Percentiles rank a stretch among this genome's conserved stretches.
phyloP scores from a whole-genome alignment of 495 filamentous ascomycete species.

The Durotheca rogersii region DNA sequence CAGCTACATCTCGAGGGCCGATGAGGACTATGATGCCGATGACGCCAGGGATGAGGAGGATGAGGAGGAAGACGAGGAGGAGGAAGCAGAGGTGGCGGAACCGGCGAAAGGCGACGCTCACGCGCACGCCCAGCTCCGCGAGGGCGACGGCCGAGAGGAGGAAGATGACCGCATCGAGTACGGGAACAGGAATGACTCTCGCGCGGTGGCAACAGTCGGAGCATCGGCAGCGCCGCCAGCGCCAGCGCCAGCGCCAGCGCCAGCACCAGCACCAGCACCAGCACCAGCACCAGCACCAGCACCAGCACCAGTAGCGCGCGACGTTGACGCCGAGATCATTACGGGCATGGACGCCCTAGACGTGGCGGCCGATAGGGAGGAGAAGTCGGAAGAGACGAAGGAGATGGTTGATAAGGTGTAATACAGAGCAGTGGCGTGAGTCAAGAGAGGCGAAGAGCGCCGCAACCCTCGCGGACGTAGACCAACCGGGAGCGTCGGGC shows the following conservation, averaged over 20 bases:
- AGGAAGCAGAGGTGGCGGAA: no score
- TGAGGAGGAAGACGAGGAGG: no score
- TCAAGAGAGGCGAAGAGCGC: no score
- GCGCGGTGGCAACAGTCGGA: constrained; percentile 9
- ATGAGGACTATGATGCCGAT: neutral
- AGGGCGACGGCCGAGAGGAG: constrained; percentile 37
- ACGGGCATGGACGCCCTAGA: constrained; percentile 53
- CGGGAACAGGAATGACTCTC: constrained; percentile 22
- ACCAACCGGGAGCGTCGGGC: no score
- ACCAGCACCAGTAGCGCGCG: constrained; percentile 32
- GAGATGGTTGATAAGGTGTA: no score
- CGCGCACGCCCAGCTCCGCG: constrained; percentile 37
- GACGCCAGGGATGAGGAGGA: constrained; percentile 38
- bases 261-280: no score
- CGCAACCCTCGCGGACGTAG: no score
- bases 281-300: no score
- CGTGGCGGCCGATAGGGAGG: no score
- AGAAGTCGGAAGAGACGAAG: constrained; percentile 42
- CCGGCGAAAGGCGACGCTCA: constrained; percentile 37
- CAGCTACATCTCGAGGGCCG: constrained; percentile 54
- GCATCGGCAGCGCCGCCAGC: constrained; percentile 1
- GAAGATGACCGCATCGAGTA: constrained; percentile 31
- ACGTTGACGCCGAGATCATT: constrained; percentile 51
- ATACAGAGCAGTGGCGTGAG: no score
- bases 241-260: no score